These are phyloP conservation scores for Periconia digitata DNA, from an alignment of 2,329 filamentous ascomycete species.

Conservation along the genomic window DNA sequence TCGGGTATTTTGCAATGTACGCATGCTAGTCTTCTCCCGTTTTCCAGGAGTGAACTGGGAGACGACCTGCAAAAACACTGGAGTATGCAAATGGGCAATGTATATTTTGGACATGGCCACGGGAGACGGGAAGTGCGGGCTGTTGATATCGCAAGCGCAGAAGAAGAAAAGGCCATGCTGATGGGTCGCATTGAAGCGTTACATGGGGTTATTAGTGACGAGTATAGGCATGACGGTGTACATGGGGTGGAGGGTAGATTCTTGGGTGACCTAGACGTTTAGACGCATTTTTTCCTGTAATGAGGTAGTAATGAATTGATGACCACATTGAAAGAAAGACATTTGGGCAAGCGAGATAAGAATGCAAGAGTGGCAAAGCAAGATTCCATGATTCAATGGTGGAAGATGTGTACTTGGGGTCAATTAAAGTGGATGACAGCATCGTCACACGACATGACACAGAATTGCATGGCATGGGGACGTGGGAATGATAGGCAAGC, in stretches of 20 bases:
- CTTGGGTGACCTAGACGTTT: slow-evolving; percentile 5
- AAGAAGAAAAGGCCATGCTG: slow-evolving; percentile 31
- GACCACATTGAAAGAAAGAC: neutral
- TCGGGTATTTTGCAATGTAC: neutral
- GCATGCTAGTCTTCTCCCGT: slow-evolving; percentile 20
- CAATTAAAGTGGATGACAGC: neutral
- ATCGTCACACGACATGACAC: neutral
- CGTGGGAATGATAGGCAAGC: no score
- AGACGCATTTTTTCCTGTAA: neutral
- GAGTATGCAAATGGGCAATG: slow-evolving; percentile 37
- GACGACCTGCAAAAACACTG: slow-evolving; percentile 50
- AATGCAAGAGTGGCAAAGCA: neutral
- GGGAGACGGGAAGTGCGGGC: slow-evolving; percentile 49
- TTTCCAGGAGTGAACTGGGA: slow-evolving; percentile 46
- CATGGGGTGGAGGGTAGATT: neutral
- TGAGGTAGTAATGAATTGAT: neutral
- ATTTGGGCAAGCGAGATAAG: no score
- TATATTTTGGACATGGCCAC: slow-evolving; percentile 52
- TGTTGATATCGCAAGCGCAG: slow-evolving; percentile 36
- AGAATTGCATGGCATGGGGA: no score
- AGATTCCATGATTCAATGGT: neutral
- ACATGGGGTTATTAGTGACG: slow-evolving; percentile 10
- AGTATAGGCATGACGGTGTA: slow-evolving; percentile 7
- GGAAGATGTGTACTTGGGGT: no score
- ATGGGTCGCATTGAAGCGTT: slow-evolving; percentile 22